Evolutionary conservation across 202 grass and related monocot genomes (phyloP), one percentile per base, ranked within the genome.

Genomic region (Setaria viridis): DNA sequence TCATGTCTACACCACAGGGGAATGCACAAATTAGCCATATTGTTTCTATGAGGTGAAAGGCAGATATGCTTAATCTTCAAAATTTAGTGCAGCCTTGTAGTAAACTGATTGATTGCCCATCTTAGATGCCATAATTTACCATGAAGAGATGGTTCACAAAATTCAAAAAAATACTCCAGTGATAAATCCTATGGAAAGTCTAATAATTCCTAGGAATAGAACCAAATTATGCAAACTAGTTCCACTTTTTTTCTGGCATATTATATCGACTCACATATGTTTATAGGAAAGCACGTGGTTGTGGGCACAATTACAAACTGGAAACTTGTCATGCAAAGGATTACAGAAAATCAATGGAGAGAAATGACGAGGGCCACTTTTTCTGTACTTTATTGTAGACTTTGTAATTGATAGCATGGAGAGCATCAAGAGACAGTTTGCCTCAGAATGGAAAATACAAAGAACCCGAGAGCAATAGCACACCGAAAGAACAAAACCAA

Each of bases 1-100:
- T 41, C 97, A 99, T 91, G 69, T 84, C 97, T 99, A 84, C 56
- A 87, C 3, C 70, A 66, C 3, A 65, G 30, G 72, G 45, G 81
- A 70, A 57, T 41, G 32, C 72, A 72, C 1, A 88, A 43, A 54
- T 78, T 82, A 85, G 33, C 1, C 57, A 16, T 69, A 80, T 7
- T 39, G 75, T 45, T 25, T 80, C 19, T 56, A 21, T 63, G 17
- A 56, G 35, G 30, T 39, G 34, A 70, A 33, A 87, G 6, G 20
- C 21, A 21, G 37, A 66, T 1, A 41, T 32, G 62, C 14, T 75
- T 39, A 74, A 21, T 70, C 8, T 69, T 37, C 30, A 58, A 58
- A 54, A 58, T 43, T 59, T 49, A 57, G 1, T 55, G 39, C 32
- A 51, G 25, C 11, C 74, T 37, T 62, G 13, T 75, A 80, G 53